Percentiles rank a stretch among this genome's conserved stretches.
Conservation (phyloP, 495 filamentous ascomycete species). For the Lophium mytilinum region DNA sequence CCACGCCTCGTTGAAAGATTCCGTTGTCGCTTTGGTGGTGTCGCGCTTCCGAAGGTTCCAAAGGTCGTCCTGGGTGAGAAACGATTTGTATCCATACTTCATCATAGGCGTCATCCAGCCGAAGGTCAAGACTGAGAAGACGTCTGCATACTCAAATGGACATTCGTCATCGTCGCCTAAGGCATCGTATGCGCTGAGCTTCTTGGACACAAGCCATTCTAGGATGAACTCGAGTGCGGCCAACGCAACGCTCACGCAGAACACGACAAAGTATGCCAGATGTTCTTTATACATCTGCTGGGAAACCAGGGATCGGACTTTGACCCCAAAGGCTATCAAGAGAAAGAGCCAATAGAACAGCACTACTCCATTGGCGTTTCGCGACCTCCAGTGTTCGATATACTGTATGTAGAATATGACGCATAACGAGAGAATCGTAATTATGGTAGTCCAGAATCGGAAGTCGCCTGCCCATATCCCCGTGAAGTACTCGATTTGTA, state of each 20-base stretch:
- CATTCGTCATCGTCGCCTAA: constrained; percentile 88
- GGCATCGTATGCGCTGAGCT: constrained; percentile 70
- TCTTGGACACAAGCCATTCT: constrained; percentile 90
- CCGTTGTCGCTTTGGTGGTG: constrained; percentile 61
- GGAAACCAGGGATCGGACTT: constrained; percentile 78
- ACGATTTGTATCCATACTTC: constrained; percentile 88
- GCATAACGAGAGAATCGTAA: constrained; percentile 67
- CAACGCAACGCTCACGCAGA: constrained; percentile 66
- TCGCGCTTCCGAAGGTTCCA: constrained; percentile 84
- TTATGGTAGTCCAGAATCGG: constrained; percentile 78
- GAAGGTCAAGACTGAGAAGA: constrained; percentile 92
- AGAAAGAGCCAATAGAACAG: constrained; percentile 96
- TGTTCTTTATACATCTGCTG: constrained; percentile 58
- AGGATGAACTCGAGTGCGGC: constrained; percentile 67
- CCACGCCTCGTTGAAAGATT: constrained; percentile 68
- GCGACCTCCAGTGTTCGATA: constrained; percentile 79
- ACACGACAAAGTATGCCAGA: constrained; percentile 69
- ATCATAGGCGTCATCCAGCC: constrained; percentile 99
- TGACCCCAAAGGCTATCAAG: constrained; percentile 70
- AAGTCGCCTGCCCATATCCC: constrained; percentile 74
- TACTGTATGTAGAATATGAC: constrained; percentile 85
- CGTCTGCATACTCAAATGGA: constrained; percentile 85
- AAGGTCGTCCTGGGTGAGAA: constrained; percentile 89
- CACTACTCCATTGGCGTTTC: constrained; percentile 86
- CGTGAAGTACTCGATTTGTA: constrained; percentile 67